Conservation (phyloP, 805 yeast genomes). For the Yamadazyma ubonensis region DNA sequence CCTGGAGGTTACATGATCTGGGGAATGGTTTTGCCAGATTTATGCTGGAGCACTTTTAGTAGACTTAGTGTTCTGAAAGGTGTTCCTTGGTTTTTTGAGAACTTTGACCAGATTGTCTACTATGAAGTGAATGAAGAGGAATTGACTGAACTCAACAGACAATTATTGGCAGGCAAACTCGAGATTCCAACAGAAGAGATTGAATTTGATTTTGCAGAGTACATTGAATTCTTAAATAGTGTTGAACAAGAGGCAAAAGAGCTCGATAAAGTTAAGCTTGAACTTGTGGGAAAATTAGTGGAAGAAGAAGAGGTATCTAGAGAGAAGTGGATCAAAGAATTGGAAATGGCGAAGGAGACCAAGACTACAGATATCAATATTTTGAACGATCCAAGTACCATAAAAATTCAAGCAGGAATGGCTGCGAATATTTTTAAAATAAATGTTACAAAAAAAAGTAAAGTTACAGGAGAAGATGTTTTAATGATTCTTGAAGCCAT, state of each 20-base stretch:
- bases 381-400: slow-evolving; percentile 59
- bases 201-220: slow-evolving; percentile 68
- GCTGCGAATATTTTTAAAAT: slow-evolving; percentile 98
- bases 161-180: slow-evolving; percentile 2
- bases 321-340: slow-evolving; percentile 23
- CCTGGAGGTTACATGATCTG: slow-evolving; percentile 98
- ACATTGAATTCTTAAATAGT: slow-evolving; percentile 77
- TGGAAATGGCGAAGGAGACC: slow-evolving; percentile 19
- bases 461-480: slow-evolving; percentile 71
- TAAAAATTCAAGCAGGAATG: slow-evolving; percentile 84
- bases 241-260: slow-evolving; percentile 76
- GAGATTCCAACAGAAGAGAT: slow-evolving; percentile 80
- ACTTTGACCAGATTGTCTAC: slow-evolving; percentile 93
- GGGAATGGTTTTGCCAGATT: slow-evolving; percentile 94
- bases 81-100: slow-evolving; percentile 84
- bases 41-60: slow-evolving; percentile 90
- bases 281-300: slow-evolving; percentile 58
- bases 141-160: slow-evolving; percentile 63
- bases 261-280: slow-evolving; percentile 68
- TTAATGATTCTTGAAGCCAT: slow-evolving; percentile 92
- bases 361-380: slow-evolving; percentile 14
- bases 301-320: slow-evolving; percentile 20
- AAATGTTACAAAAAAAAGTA: slow-evolving; percentile 74
- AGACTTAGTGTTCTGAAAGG: slow-evolving; percentile 45
- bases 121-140: slow-evolving; percentile 88